Percentiles rank a stretch among this genome's conserved stretches.
phyloP scores from a whole-genome alignment of 352 stramenopile genomes.

The Phytophthora rubi region DNA sequence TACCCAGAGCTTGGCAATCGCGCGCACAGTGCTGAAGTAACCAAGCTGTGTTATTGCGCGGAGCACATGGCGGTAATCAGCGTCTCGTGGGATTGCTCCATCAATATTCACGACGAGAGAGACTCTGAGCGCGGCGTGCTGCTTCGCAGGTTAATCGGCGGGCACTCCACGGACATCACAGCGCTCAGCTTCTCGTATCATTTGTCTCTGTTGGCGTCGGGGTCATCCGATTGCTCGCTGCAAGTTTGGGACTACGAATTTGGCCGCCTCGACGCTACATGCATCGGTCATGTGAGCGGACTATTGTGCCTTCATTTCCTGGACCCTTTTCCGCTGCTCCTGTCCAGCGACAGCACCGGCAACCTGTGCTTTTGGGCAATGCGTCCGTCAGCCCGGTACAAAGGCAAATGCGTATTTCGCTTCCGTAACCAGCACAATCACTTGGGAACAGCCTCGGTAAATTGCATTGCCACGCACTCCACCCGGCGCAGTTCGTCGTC shows the following conservation, averaged over 20 bases:
- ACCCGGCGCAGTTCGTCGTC: constrained; percentile 14
- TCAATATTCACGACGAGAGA: constrained; percentile 87
- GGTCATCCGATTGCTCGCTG: constrained; percentile 70
- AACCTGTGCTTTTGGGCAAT: constrained; percentile 84
- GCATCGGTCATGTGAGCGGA: constrained; percentile 74
- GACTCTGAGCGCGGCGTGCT: constrained; percentile 80
- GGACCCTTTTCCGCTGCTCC: constrained; percentile 73
- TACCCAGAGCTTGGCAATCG: constrained; percentile 70
- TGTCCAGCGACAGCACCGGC: constrained; percentile 71
- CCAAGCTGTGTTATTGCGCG: constrained; percentile 79
- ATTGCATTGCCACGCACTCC: constrained; percentile 48
- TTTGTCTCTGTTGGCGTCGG: constrained; percentile 81
- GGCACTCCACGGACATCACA: constrained; percentile 82
- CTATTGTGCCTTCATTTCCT: constrained; percentile 74
- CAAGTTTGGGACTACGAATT: constrained; percentile 92
- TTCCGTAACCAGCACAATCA: constrained; percentile 63
- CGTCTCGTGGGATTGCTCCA: constrained; percentile 81
- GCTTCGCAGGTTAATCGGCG: constrained; percentile 73
- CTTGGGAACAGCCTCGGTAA: constrained; percentile 52
- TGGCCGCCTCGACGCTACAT: constrained; percentile 74
- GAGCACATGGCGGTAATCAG: constrained; percentile 89
- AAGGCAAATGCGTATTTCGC: constrained; percentile 80
- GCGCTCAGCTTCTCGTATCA: constrained; percentile 75
- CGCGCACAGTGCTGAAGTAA: constrained; percentile 78
- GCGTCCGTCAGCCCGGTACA: constrained; percentile 59